These are phyloP conservation scores for Phytophthora sp. DNA, from an alignment of 352 stramenopile genomes.

Conservation along the genomic window DNA sequence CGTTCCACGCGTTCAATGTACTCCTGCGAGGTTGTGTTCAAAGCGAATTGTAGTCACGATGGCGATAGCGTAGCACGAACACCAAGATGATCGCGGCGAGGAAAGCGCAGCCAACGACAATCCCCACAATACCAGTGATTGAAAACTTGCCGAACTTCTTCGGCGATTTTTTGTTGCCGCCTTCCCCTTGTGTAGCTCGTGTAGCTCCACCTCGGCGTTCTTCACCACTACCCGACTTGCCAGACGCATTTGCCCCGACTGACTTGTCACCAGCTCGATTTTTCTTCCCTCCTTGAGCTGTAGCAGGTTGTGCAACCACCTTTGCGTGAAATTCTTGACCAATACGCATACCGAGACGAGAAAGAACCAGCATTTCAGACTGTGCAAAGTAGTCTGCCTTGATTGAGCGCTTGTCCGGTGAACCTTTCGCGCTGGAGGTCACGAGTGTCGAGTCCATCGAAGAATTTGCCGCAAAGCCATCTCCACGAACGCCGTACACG, in stretches of 20 bases:
- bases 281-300: constrained; percentile 21
- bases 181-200: constrained; percentile 1
- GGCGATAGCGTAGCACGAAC: constrained; percentile 47
- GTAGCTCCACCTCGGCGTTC: background rate
- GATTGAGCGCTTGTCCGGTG: constrained; percentile 10
- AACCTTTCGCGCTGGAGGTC: constrained; percentile 7
- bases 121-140: constrained; percentile 47
- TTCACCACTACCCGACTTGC: constrained; percentile 25
- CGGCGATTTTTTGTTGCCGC: constrained; percentile 7
- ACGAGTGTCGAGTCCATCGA: constrained; percentile 44
- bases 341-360: constrained; percentile 47
- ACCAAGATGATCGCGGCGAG: constrained; percentile 46
- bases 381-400: constrained; percentile 76
- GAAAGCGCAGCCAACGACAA: constrained; percentile 52
- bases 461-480: constrained; percentile 60
- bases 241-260: constrained; percentile 30
- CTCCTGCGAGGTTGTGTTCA: constrained; percentile 19
- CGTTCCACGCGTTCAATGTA: constrained; percentile 2
- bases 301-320: constrained; percentile 34
- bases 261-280: constrained; percentile 19
- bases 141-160: constrained; percentile 40
- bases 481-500: constrained; percentile 59
- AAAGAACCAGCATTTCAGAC: constrained; percentile 65
- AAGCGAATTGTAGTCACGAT: constrained; percentile 57
- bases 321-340: constrained; percentile 54